Percentiles rank a stretch among this genome's conserved stretches.
Conservation (phyloP, 2,329 filamentous ascomycete genomes). For the Xylaria sp. region DNA sequence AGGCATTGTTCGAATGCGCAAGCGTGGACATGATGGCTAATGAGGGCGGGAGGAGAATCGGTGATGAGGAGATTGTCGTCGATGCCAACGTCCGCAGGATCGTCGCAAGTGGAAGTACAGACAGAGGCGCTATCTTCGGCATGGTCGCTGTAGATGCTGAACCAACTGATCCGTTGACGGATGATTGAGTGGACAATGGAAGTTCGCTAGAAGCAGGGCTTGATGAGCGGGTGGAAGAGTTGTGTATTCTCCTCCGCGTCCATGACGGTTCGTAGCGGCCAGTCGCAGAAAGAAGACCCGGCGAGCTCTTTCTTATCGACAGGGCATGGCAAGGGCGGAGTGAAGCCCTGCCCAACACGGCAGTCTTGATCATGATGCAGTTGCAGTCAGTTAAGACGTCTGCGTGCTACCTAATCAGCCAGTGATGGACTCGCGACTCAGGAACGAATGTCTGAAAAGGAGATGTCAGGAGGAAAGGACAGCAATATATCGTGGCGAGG, state of each 20-base stretch:
- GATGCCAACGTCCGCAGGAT: slow-evolving; percentile 66
- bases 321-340: slow-evolving; percentile 20
- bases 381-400: slow-evolving; percentile 9
- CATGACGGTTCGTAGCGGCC: slow-evolving; percentile 18
- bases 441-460: not conserved
- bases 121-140: slow-evolving; percentile 43
- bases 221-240: slow-evolving; percentile 17
- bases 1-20: slow-evolving; percentile 59
- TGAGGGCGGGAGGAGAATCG: slow-evolving; percentile 62
- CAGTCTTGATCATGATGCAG: slow-evolving; percentile 23
- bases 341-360: slow-evolving; percentile 23
- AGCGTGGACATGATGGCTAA: slow-evolving; percentile 62
- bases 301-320: slow-evolving; percentile 17
- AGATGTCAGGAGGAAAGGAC: not conserved
- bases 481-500: not conserved
- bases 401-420: not conserved
- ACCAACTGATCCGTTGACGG: slow-evolving; percentile 11
- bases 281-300: slow-evolving; percentile 21
- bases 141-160: slow-evolving; percentile 20
- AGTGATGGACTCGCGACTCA: not conserved
- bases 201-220: slow-evolving; percentile 23
- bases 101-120: slow-evolving; percentile 60
- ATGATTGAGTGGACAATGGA: slow-evolving; percentile 15
- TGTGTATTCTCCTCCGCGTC: slow-evolving; percentile 27
- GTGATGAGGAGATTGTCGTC: slow-evolving; percentile 65